phyloP scores from a whole-genome alignment of 257 asterid species.

The Dorcoceras hygrometricum region DNA sequence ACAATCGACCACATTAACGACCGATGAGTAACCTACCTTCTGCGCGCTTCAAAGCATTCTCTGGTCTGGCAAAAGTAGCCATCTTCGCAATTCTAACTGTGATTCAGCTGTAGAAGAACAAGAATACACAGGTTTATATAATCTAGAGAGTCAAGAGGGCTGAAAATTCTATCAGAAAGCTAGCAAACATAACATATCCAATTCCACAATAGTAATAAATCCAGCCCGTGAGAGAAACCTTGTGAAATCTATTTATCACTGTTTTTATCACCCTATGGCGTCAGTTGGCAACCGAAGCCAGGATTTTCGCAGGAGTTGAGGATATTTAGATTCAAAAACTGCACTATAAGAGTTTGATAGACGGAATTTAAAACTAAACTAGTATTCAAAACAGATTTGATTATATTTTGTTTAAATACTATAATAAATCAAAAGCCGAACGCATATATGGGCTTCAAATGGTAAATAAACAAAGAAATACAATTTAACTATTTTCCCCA shows the following conservation, averaged over 20 bases:
- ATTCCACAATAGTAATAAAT: neutral
- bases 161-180: neutral
- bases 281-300: neutral
- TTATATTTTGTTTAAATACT: no score
- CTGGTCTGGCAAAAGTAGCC: slow-evolving; percentile 53
- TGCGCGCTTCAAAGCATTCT: slow-evolving; percentile 57
- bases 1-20: neutral
- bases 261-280: neutral
- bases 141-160: neutral
- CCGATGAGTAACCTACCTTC: slow-evolving; percentile 35
- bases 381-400: no score
- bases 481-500: neutral
- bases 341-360: neutral
- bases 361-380: neutral
- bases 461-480: neutral
- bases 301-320: neutral
- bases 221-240: neutral
- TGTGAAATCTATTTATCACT: neutral
- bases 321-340: no score
- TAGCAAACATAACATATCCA: neutral
- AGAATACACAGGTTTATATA: neutral
- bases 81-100: slow-evolving; percentile 22
- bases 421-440: no score
- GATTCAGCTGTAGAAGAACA: slow-evolving; percentile 21
- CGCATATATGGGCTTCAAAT: neutral